phyloP scores from a whole-genome alignment of 2,329 filamentous ascomycete species.

The Aspergillus pseudoviridinutans region DNA sequence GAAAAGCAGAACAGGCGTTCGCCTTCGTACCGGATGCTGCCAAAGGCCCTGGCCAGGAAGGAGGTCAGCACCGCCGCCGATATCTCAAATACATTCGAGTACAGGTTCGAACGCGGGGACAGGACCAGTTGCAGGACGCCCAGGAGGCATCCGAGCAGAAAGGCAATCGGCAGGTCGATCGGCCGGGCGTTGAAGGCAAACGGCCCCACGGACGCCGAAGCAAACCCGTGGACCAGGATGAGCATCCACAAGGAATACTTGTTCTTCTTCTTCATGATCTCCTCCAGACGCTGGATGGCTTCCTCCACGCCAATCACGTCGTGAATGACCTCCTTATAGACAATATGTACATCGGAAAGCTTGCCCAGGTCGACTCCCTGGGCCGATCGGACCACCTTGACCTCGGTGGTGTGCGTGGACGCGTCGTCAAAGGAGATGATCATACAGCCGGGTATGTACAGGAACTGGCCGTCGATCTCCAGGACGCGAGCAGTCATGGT shows the following conservation, averaged over 20 bases:
- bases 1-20: constrained; percentile 65
- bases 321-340: constrained; percentile 50
- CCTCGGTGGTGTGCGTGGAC: constrained; percentile 46
- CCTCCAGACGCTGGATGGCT: constrained; percentile 43
- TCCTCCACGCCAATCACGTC: constrained; percentile 47
- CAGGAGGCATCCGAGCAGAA: constrained; percentile 70
- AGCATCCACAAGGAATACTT: constrained; percentile 54
- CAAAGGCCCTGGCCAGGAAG: constrained; percentile 65
- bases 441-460: constrained; percentile 93
- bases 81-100: constrained; percentile 64
- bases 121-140: constrained; percentile 73
- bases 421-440: constrained; percentile 77
- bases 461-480: constrained; percentile 83
- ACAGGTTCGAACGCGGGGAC: constrained; percentile 68
- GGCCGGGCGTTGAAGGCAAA: constrained; percentile 76
- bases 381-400: constrained; percentile 43
- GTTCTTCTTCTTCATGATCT: constrained; percentile 55
- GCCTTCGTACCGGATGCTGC: constrained; percentile 56
- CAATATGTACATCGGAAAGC: constrained; percentile 43
- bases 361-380: constrained; percentile 46
- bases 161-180: constrained; percentile 76
- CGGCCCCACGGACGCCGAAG: constrained; percentile 62
- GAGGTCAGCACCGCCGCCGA: constrained; percentile 63
- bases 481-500: constrained; percentile 82
- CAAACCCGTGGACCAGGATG: constrained; percentile 70